These are phyloP conservation scores for Pisolithus sp. DNA, from an alignment of 768 basidiomycete genomes.

Conservation along the genomic window DNA sequence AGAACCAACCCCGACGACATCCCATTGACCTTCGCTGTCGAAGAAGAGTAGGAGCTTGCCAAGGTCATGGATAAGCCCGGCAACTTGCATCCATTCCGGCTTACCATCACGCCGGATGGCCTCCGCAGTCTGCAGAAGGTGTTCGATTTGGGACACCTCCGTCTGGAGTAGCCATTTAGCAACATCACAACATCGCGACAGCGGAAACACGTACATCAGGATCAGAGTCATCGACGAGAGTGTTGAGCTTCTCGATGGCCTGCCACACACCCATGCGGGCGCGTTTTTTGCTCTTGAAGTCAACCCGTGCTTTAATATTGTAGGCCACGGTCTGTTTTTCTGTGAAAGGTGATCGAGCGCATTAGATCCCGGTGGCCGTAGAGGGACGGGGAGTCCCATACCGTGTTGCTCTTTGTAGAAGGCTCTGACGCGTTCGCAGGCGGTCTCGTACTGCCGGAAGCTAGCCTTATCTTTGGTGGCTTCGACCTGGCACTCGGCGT, in stretches of 20 bases:
- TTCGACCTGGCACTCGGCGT: slow-evolving; percentile 12
- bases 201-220: slow-evolving; percentile 53
- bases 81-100: slow-evolving; percentile 90
- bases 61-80: slow-evolving; percentile 83
- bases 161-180: slow-evolving; percentile 41
- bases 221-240: slow-evolving; percentile 85
- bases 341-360: slow-evolving; percentile 20
- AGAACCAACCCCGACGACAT: slow-evolving; percentile 74
- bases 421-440: slow-evolving; percentile 70
- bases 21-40: slow-evolving; percentile 88
- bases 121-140: slow-evolving; percentile 88
- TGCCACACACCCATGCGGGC: slow-evolving; percentile 84
- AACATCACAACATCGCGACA: background rate
- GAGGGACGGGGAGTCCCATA: slow-evolving; percentile 17
- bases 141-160: slow-evolving; percentile 78
- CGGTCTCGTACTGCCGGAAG: slow-evolving; percentile 70
- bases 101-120: slow-evolving; percentile 81
- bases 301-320: slow-evolving; percentile 71
- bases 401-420: slow-evolving; percentile 80
- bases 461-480: slow-evolving; percentile 52
- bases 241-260: slow-evolving; percentile 82
- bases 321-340: slow-evolving; percentile 85
- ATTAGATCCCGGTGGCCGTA: background rate
- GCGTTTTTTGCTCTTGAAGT: slow-evolving; percentile 60
- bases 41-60: slow-evolving; percentile 84